Conservation (phyloP, 352 stramenopile species). For the Pilasporangium apinafurcum region DNA sequence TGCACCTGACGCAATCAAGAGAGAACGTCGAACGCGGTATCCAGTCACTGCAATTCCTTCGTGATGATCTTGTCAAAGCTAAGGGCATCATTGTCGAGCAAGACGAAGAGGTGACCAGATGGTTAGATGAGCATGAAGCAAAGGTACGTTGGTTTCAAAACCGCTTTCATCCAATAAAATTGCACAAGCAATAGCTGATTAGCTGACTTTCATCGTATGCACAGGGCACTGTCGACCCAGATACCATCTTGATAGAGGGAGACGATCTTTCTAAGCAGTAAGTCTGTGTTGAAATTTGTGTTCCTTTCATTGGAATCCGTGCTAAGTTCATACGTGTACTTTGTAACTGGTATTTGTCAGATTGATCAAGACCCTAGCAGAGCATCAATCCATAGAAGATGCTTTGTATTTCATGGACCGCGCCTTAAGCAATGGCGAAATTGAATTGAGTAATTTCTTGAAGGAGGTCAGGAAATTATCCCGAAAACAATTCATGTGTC, state of each 20-base stretch:
- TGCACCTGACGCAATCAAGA: constrained; percentile 72
- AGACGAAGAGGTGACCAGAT: constrained; percentile 49
- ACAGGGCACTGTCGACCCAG: constrained; percentile 66
- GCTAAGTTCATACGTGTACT: background rate
- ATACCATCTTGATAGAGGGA: constrained; percentile 72
- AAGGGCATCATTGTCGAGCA: constrained; percentile 45
- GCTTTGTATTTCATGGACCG: constrained; percentile 90
- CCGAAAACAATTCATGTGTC: constrained; percentile 88
- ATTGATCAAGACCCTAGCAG: constrained; percentile 71
- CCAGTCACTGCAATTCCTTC: constrained; percentile 65
- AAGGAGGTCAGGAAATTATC: constrained; percentile 88
- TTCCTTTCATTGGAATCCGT: too few species aligned
- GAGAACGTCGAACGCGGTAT: constrained; percentile 73
- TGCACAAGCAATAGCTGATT: background rate
- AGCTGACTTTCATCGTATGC: background rate
- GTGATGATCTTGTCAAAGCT: constrained; percentile 53
- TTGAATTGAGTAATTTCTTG: constrained; percentile 78
- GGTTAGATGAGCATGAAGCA: constrained; percentile 72
- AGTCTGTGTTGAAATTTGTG: constrained; percentile 17
- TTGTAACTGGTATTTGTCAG: constrained; percentile 15
- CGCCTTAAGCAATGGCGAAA: constrained; percentile 81
- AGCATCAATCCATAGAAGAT: constrained; percentile 87
- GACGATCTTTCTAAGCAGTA: constrained; percentile 82
- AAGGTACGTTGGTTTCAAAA: constrained; percentile 23
- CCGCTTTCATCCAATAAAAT: background rate